These are phyloP conservation scores for Pecoramyces ruminantium DNA, from an alignment of 192 early-diverging fungal genomes.

Conservation along the genomic window DNA sequence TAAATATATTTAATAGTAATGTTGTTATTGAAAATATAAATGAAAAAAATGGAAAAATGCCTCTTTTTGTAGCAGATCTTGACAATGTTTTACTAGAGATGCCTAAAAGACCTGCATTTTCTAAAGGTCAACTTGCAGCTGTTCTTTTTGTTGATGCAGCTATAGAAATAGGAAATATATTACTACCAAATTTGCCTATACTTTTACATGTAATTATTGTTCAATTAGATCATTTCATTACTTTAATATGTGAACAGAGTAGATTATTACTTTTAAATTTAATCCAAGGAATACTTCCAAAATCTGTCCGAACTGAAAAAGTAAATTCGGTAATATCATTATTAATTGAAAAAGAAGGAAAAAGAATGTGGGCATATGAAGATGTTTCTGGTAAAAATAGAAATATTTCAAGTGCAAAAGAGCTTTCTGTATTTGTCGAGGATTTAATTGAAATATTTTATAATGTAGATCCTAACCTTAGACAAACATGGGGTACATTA, in stretches of 20 bases:
- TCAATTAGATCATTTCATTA: slow-evolving; percentile 63
- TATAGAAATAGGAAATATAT: slow-evolving; percentile 42
- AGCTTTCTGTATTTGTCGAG: slow-evolving; percentile 16
- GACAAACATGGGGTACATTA: slow-evolving; percentile 59
- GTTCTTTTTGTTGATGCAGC: slow-evolving; percentile 66
- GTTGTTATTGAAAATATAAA: not conserved
- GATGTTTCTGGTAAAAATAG: slow-evolving; percentile 41
- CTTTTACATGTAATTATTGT: slow-evolving; percentile 62
- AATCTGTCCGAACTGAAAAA: slow-evolving; percentile 14
- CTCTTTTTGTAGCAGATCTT: slow-evolving; percentile 44
- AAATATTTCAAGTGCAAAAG: slow-evolving; percentile 11
- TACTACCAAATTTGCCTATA: slow-evolving; percentile 49
- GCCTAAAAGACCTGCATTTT: slow-evolving; percentile 49
- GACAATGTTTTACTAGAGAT: slow-evolving; percentile 44
- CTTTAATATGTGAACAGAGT: slow-evolving; percentile 58
- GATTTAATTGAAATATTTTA: slow-evolving; percentile 26
- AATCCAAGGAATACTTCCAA: slow-evolving; percentile 47
- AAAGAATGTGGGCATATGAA: slow-evolving; percentile 63
- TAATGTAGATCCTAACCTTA: slow-evolving; percentile 18
- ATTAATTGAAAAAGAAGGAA: slow-evolving; percentile 48
- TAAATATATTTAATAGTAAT: not conserved
- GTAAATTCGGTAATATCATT: slow-evolving; percentile 21
- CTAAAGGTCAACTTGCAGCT: slow-evolving; percentile 54
- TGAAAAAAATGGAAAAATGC: not conserved
- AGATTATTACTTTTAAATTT: slow-evolving; percentile 56